These are phyloP conservation scores for Acacia acuminata DNA, from an alignment of 306 rosid genomes.

Conservation along the genomic window DNA sequence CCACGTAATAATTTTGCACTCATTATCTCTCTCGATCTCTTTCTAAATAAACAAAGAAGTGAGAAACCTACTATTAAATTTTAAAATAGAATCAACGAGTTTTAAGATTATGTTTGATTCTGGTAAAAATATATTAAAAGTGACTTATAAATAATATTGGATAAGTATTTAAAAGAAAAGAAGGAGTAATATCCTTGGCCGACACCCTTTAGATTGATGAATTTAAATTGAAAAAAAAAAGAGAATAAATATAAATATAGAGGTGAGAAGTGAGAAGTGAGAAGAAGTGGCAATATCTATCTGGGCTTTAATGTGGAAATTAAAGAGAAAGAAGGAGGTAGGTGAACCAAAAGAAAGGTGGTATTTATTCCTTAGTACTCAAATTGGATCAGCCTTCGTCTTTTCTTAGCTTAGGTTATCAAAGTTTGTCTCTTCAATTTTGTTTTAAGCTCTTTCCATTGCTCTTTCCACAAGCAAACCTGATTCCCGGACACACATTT, in stretches of 20 bases:
- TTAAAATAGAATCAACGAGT: no score
- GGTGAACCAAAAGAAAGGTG: conserved; percentile 25
- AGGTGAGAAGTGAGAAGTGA: neutral
- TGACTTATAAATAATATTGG: no score
- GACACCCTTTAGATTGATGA: neutral
- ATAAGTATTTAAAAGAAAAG: no score
- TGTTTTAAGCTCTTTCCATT: neutral
- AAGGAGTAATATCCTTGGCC: neutral
- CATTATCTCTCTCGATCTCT: no score
- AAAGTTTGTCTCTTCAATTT: conserved; percentile 8
- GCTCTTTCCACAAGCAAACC: conserved; percentile 44
- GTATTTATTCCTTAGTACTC: conserved; percentile 12
- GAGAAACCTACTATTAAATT: no score
- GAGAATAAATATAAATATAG: neutral
- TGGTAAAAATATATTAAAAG: no score
- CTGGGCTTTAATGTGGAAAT: neutral
- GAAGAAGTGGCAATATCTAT: neutral
- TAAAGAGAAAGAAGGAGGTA: neutral
- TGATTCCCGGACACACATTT: conserved; percentile 36
- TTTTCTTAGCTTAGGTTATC: conserved; percentile 16
- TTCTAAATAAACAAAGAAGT: no score
- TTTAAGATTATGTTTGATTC: no score
- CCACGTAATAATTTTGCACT: no score
- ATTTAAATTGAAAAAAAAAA: neutral
- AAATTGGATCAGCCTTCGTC: conserved; percentile 20